A percentile compares a stretch with the other conserved stretches of the same genome.
These are phyloP conservation scores for Tolypocladium tundrense DNA, from an alignment of 2,329 filamentous ascomycete species.

Conservation along the genomic window DNA sequence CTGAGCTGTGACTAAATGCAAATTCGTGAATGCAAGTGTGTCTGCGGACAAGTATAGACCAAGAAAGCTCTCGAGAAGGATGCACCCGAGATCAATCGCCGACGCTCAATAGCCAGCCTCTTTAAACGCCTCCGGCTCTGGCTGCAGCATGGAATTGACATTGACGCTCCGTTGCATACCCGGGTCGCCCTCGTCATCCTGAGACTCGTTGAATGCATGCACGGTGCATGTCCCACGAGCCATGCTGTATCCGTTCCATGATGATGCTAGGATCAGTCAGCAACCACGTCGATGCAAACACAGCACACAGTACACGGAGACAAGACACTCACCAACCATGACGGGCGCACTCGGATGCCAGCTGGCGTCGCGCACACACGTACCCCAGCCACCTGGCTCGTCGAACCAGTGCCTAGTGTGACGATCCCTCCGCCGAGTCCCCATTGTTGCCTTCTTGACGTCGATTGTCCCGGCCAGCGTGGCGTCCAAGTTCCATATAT, in stretches of 20 bases:
- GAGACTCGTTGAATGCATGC: conserved; percentile 65
- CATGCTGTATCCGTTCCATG: conserved; percentile 71
- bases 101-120: conserved; percentile 1
- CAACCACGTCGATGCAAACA: background rate
- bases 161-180: conserved; percentile 49
- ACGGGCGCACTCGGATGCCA: conserved; percentile 84
- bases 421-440: conserved; percentile 46
- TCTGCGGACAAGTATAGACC: background rate
- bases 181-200: conserved; percentile 52
- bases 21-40: background rate
- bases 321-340: conserved; percentile 47
- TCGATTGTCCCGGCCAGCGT: conserved; percentile 71
- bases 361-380: conserved; percentile 76
- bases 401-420: conserved; percentile 46
- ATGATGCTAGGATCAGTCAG: conserved; percentile 54
- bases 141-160: conserved; percentile 49
- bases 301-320: background rate
- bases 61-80: background rate
- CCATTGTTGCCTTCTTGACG: conserved; percentile 59
- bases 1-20: background rate
- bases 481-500: conserved; percentile 88
- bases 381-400: conserved; percentile 54
- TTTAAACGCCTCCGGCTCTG: conserved; percentile 16
- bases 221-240: conserved; percentile 65
- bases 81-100: background rate